phyloP scores from a whole-genome alignment of 2,329 filamentous ascomycete genomes.

The Arachnopeziza araneosa region DNA sequence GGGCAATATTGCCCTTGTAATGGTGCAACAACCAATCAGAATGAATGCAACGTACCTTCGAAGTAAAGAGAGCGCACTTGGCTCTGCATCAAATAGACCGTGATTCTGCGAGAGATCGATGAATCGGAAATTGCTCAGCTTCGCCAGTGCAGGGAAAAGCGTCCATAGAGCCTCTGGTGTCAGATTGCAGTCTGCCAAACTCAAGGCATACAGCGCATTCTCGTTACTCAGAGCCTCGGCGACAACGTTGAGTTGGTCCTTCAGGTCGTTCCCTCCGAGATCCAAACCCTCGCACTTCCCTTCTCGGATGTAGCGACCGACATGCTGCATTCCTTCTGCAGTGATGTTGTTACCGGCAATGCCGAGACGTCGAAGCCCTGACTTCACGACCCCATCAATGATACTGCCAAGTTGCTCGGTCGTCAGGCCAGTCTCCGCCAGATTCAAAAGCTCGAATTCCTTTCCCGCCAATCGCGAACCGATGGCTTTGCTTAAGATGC shows the following conservation, averaged over 20 bases:
- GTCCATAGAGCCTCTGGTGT: constrained; percentile 65
- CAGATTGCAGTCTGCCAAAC: constrained; percentile 80
- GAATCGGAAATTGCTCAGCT: constrained; percentile 71
- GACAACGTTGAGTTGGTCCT: constrained; percentile 48
- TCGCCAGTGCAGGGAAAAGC: constrained; percentile 67
- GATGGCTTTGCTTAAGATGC: constrained; percentile 69
- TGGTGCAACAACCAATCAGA: not conserved
- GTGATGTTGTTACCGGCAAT: constrained; percentile 79
- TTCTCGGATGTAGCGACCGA: constrained; percentile 69
- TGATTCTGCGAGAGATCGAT: constrained; percentile 90
- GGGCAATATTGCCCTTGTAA: not conserved
- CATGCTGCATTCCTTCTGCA: constrained; percentile 65
- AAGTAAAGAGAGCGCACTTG: constrained; percentile 69
- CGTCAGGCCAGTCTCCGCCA: constrained; percentile 72
- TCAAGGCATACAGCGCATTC: constrained; percentile 70
- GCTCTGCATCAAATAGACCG: constrained; percentile 66
- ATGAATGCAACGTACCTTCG: constrained; percentile 52
- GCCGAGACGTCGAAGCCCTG: constrained; percentile 72
- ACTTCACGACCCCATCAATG: constrained; percentile 75
- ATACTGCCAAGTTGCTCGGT: constrained; percentile 67
- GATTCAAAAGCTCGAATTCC: constrained; percentile 73
- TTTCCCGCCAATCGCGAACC: constrained; percentile 70
- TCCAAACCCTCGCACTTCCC: constrained; percentile 84
- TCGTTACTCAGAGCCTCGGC: constrained; percentile 47
- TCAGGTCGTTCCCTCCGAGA: constrained; percentile 74